Evolutionary conservation across 2,329 filamentous ascomycete species (phyloP).

Genomic region (Tolypocladium nubicola): DNA sequence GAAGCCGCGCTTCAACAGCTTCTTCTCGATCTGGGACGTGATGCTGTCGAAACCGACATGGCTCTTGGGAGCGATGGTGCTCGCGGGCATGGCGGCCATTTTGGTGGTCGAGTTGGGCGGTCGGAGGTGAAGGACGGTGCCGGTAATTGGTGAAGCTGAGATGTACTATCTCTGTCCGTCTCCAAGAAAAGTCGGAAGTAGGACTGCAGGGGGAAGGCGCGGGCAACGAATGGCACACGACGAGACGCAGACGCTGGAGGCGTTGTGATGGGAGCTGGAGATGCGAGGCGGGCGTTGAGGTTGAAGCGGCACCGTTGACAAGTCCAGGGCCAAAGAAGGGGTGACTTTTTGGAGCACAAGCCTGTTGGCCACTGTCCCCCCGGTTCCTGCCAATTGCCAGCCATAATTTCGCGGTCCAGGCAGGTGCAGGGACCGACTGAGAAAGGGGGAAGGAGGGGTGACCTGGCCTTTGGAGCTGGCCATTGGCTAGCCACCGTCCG

Average conservation of each 20-base stretch:
- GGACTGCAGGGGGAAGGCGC: slow-evolving; percentile 11
- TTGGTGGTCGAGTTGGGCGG: slow-evolving; percentile 16
- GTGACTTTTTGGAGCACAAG: slow-evolving; percentile 24
- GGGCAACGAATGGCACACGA: neutral
- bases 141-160: slow-evolving; percentile 15
- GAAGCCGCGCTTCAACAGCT: slow-evolving; percentile 98
- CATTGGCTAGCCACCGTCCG: slow-evolving; percentile 17
- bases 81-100: slow-evolving; percentile 52
- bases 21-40: slow-evolving; percentile 98
- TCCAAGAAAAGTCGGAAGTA: slow-evolving; percentile 24
- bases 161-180: slow-evolving; percentile 11
- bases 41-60: slow-evolving; percentile 99
- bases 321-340: slow-evolving; percentile 13
- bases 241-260: slow-evolving; percentile 3
- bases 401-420: slow-evolving; percentile 36
- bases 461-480: slow-evolving; percentile 13
- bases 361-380: slow-evolving; percentile 1
- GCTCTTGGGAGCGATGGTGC: slow-evolving; percentile 79
- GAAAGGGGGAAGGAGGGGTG: slow-evolving; percentile 32
- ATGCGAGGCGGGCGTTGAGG: slow-evolving; percentile 1
- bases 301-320: slow-evolving; percentile 4
- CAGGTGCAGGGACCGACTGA: slow-evolving; percentile 27
- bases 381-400: slow-evolving; percentile 27
- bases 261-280: slow-evolving; percentile 1
- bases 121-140: neutral